phyloP scores from a whole-genome alignment of 1,284 basidiomycete species.

The Leccinum variabile region DNA sequence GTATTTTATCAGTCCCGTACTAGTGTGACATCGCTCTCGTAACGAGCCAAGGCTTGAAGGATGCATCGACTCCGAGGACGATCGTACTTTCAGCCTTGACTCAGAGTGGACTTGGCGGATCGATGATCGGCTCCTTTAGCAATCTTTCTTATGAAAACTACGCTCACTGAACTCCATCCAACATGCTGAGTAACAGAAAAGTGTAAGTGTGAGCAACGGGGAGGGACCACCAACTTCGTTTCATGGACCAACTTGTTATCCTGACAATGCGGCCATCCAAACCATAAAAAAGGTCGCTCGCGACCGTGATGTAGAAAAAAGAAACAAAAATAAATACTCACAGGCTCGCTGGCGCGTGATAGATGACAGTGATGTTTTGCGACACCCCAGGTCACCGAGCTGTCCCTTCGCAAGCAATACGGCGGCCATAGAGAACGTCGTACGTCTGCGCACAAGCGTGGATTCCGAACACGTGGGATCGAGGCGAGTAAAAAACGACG shows the following conservation, averaged over 20 bases:
- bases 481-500: not conserved
- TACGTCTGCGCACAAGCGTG: constrained; percentile 38
- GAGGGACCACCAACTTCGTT: not conserved
- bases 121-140: not conserved
- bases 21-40: not conserved
- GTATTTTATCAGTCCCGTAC: not conserved
- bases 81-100: not conserved
- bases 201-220: not conserved
- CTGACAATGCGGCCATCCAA: not conserved
- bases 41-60: not conserved
- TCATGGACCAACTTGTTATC: not conserved
- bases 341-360: constrained; percentile 53
- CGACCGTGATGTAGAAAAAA: not conserved
- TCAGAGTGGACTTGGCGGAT: not conserved
- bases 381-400: constrained; percentile 35
- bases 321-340: constrained; percentile 30
- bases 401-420: constrained; percentile 30
- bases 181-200: not conserved
- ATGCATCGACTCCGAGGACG: not conserved
- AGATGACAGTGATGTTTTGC: constrained; percentile 49
- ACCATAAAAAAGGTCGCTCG: not conserved
- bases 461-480: not conserved
- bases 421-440: constrained; percentile 43
- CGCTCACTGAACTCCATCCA: not conserved
- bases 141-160: not conserved